These are phyloP conservation scores for Tricholoma furcatifolium DNA, from an alignment of 768 basidiomycete genomes.

Conservation along the genomic window DNA sequence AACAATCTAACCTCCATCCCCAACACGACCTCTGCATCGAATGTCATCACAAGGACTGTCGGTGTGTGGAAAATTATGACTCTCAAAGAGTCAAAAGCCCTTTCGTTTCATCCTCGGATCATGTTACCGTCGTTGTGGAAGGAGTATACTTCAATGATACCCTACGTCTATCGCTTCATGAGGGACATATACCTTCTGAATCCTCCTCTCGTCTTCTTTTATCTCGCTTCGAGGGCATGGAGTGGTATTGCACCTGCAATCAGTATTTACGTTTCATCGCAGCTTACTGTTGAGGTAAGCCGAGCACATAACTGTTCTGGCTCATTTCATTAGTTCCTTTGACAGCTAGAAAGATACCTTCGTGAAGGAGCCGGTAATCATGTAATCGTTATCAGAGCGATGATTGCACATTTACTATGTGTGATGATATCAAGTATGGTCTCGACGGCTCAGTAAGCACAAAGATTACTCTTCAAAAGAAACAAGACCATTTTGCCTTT, in stretches of 20 bases:
- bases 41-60: background rate
- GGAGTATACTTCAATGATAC: constrained; percentile 8
- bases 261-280: constrained; percentile 12
- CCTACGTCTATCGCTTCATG: constrained; percentile 7
- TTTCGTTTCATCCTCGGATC: constrained; percentile 1
- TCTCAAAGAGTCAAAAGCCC: constrained; percentile 2
- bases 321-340: too few species aligned
- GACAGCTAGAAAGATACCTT: too few species aligned
- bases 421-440: too few species aligned
- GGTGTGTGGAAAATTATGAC: constrained; percentile 16
- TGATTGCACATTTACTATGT: too few species aligned
- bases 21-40: background rate
- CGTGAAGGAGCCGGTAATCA: too few species aligned
- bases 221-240: constrained; percentile 10
- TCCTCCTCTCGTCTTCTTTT: constrained; percentile 12
- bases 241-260: constrained; percentile 16
- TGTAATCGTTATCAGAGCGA: too few species aligned
- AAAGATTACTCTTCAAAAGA: too few species aligned
- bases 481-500: too few species aligned
- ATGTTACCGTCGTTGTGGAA: constrained; percentile 6
- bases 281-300: constrained; percentile 10
- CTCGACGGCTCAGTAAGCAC: too few species aligned
- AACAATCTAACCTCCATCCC: background rate
- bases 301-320: too few species aligned
- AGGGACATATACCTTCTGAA: constrained; percentile 12